Percentiles rank a stretch among this genome's conserved stretches.
Conservation (phyloP, 1,284 basidiomycete genomes). For the Sanghuangporus weigelae region DNA sequence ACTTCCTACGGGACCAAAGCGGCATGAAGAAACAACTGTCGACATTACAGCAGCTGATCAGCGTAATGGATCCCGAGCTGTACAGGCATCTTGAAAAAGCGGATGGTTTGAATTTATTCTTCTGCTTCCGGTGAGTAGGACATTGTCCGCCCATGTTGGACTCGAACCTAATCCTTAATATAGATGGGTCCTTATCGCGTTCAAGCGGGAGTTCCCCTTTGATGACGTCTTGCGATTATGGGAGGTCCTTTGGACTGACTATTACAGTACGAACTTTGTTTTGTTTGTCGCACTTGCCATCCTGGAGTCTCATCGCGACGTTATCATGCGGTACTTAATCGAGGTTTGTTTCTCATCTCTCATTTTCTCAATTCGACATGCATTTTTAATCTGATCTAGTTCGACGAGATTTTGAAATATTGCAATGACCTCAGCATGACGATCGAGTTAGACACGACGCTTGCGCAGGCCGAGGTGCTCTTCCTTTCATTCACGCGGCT, state of each 20-base stretch:
- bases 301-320: constrained; percentile 89
- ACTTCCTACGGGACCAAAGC: constrained; percentile 94
- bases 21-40: constrained; percentile 95
- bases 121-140: constrained; percentile 82
- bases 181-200: constrained; percentile 82
- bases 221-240: constrained; percentile 85
- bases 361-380: constrained; percentile 40
- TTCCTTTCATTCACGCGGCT: constrained; percentile 82
- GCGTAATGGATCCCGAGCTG: constrained; percentile 90
- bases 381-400: constrained; percentile 42
- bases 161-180: neutral
- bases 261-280: constrained; percentile 85
- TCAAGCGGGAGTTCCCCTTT: constrained; percentile 95
- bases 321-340: constrained; percentile 88
- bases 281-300: constrained; percentile 93
- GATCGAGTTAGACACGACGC: constrained; percentile 87
- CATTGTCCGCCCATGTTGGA: neutral
- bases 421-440: constrained; percentile 93
- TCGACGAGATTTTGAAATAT: constrained; percentile 89
- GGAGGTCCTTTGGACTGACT: constrained; percentile 96
- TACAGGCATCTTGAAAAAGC: constrained; percentile 87
- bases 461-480: constrained; percentile 91
- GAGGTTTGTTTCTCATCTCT: constrained; percentile 49
- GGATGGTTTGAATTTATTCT: constrained; percentile 92
- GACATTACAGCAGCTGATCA: constrained; percentile 86